These are phyloP conservation scores for Plantago major DNA, from an alignment of 257 asterid genomes.

Conservation along the genomic window DNA sequence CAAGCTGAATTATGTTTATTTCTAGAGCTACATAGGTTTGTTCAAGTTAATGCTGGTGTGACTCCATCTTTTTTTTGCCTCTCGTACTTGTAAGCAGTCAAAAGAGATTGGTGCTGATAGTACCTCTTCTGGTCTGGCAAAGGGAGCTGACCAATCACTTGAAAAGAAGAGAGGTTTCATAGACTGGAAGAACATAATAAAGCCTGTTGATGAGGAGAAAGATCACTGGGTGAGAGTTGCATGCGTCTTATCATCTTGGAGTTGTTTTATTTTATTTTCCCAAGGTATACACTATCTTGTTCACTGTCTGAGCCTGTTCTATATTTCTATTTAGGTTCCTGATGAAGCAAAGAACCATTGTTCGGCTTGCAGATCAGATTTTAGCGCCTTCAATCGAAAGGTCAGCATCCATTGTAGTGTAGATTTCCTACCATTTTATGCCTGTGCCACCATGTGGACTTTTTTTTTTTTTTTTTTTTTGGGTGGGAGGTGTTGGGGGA, in stretches of 20 bases:
- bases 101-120: conserved; percentile 69
- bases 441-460: not conserved
- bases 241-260: conserved; percentile 7
- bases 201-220: conserved; percentile 74
- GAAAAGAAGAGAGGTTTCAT: conserved; percentile 70
- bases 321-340: conserved; percentile 53
- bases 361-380: conserved; percentile 55
- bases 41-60: conserved; percentile 12
- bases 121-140: conserved; percentile 37
- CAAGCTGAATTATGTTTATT: not conserved
- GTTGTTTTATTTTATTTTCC: not conserved
- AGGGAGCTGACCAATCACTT: conserved; percentile 59
- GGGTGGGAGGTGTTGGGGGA: not conserved
- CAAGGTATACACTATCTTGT: not conserved
- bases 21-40: conserved; percentile 3
- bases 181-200: conserved; percentile 76
- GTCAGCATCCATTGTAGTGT: conserved; percentile 35
- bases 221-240: conserved; percentile 79
- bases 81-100: conserved; percentile 38
- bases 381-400: conserved; percentile 76
- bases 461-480: too few species aligned
- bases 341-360: conserved; percentile 83
- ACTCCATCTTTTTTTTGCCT: conserved; percentile 7
- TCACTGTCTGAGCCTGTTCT: conserved; percentile 15
- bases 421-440: not conserved